These are phyloP conservation scores for Planoprotostelium fungivorum DNA, from an alignment of 78 protist genomes.

Conservation along the genomic window DNA sequence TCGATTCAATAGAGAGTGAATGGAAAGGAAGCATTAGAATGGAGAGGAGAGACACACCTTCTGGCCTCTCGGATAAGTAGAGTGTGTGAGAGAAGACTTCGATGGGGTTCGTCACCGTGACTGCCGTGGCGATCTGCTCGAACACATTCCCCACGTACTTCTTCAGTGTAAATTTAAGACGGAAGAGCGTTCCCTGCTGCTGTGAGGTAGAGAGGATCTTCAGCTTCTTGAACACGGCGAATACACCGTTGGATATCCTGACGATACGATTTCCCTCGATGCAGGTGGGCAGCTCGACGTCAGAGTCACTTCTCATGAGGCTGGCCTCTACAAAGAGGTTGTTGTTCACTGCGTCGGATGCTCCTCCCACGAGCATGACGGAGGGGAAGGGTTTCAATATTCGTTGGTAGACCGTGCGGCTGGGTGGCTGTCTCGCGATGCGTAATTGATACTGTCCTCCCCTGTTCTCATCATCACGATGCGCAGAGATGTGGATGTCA, in stretches of 20 bases:
- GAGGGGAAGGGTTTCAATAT: conserved; percentile 73
- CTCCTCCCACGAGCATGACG: conserved; percentile 61
- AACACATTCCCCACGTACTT: conserved; percentile 56
- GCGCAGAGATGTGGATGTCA: no score
- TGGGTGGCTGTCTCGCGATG: conserved; percentile 72
- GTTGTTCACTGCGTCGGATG: conserved; percentile 9
- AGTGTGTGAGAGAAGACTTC: conserved; percentile 72
- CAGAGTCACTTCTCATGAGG: conserved; percentile 47
- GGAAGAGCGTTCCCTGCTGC: conserved; percentile 67
- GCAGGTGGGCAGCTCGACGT: conserved; percentile 27
- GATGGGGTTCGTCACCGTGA: conserved; percentile 60
- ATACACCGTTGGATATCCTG: conserved; percentile 42
- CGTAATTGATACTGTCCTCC: conserved; percentile 19
- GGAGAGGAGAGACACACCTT: conserved; percentile 9
- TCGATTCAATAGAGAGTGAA: background rate
- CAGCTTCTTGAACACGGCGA: conserved; percentile 62
- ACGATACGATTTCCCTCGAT: conserved; percentile 56
- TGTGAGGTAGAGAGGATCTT: conserved; percentile 60
- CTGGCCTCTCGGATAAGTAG: conserved; percentile 56
- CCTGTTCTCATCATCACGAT: no score
- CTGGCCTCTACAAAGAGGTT: conserved; percentile 67
- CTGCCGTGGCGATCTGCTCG: conserved; percentile 41
- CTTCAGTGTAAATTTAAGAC: conserved; percentile 51
- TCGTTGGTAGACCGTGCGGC: conserved; percentile 65
- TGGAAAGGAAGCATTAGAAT: background rate